Evolutionary conservation across 495 filamentous ascomycete species (phyloP).

Genomic region (Trichoderma virens): DNA sequence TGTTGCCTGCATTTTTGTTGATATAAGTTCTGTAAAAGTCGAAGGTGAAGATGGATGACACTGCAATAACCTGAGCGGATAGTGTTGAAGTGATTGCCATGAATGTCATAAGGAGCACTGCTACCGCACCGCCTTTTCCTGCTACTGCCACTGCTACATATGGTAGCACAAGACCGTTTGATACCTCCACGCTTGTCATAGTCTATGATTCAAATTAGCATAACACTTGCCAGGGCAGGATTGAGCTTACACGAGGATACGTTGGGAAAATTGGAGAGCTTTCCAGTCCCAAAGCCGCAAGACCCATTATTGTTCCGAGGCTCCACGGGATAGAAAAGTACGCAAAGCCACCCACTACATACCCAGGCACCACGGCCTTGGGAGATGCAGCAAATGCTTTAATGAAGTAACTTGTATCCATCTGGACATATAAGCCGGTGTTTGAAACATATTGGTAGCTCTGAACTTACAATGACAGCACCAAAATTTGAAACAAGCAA

Average conservation of each 20-base stretch:
- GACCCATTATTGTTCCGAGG: slow-evolving; percentile 40
- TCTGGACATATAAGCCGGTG: neutral
- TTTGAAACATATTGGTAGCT: neutral
- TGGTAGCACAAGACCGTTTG: slow-evolving; percentile 37
- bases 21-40: slow-evolving; percentile 49
- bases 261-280: slow-evolving; percentile 39
- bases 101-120: slow-evolving; percentile 42
- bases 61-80: slow-evolving; percentile 46
- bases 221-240: neutral
- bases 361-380: slow-evolving; percentile 36
- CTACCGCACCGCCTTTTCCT: slow-evolving; percentile 39
- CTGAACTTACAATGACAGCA: slow-evolving; percentile 19
- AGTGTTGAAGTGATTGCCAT: slow-evolving; percentile 44
- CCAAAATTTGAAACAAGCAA: slow-evolving; percentile 26
- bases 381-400: slow-evolving; percentile 41
- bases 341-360: slow-evolving; percentile 41
- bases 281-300: slow-evolving; percentile 41
- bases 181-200: slow-evolving; percentile 33
- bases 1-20: slow-evolving; percentile 33
- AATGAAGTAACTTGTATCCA: slow-evolving; percentile 44
- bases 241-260: neutral
- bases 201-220: slow-evolving; percentile 21
- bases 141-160: slow-evolving; percentile 39
- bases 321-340: slow-evolving; percentile 45
- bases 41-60: slow-evolving; percentile 46